Evolutionary conservation across 1,284 basidiomycete genomes (phyloP).

Genomic region (Porogramme epimiltina): DNA sequence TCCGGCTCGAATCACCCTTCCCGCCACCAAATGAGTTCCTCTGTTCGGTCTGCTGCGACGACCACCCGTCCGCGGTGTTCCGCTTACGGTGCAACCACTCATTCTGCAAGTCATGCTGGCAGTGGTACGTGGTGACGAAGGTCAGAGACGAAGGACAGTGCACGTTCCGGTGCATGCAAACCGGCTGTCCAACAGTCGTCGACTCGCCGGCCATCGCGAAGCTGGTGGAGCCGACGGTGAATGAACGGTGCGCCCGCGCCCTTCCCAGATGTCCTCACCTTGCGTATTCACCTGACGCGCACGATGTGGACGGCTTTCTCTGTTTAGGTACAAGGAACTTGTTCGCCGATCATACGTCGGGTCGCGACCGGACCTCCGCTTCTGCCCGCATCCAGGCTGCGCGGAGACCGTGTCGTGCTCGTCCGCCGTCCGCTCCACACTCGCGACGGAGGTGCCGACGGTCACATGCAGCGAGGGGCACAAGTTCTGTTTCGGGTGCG

Average conservation of each 20-base stretch:
- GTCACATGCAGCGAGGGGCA: conserved; percentile 53
- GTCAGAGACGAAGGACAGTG: conserved; percentile 63
- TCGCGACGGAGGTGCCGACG: conserved; percentile 58
- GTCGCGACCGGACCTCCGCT: conserved; percentile 54
- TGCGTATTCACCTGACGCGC: background rate
- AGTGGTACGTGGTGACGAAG: conserved; percentile 57
- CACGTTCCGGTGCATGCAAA: conserved; percentile 65
- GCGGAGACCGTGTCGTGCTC: conserved; percentile 34
- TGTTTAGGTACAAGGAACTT: conserved; percentile 52
- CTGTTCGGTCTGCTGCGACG: conserved; percentile 58
- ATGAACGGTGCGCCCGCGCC: conserved; percentile 34
- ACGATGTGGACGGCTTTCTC: background rate
- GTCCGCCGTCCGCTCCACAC: conserved; percentile 39
- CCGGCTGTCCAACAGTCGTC: conserved; percentile 55
- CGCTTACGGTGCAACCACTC: conserved; percentile 50
- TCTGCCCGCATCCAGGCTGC: conserved; percentile 53
- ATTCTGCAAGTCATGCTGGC: conserved; percentile 64
- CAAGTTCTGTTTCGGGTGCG: conserved; percentile 60
- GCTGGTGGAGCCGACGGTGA: conserved; percentile 37
- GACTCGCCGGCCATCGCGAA: conserved; percentile 46
- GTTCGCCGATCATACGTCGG: conserved; percentile 63
- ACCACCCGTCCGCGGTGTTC: conserved; percentile 38
- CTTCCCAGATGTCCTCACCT: background rate
- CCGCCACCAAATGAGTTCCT: conserved; percentile 36
- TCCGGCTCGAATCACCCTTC: conserved; percentile 29